Conservation (phyloP, 2,329 filamentous ascomycete species). For the Microcera coccophila region DNA sequence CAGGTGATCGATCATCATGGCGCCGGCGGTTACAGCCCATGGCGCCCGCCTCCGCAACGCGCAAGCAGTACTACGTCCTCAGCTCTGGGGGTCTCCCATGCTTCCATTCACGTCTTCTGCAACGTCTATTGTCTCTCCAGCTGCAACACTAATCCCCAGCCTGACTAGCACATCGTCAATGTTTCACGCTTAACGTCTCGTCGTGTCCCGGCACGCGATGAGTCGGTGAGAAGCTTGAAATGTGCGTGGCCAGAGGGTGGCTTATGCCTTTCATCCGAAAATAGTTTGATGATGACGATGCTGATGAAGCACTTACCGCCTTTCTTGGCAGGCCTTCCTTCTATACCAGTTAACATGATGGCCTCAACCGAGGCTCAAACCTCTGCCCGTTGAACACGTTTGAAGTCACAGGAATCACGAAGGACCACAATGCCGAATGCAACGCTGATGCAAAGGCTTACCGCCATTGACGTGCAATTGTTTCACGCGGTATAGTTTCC, state of each 20-base stretch:
- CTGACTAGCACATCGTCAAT: background rate
- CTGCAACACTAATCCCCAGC: background rate
- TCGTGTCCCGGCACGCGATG: background rate
- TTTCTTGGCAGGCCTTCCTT: background rate
- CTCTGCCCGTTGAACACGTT: background rate
- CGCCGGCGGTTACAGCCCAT: no score
- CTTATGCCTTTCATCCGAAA: background rate
- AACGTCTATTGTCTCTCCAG: no score
- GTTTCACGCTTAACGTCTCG: constrained; percentile 1
- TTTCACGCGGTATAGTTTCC: background rate
- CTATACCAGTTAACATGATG: background rate
- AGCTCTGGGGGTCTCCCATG: no score
- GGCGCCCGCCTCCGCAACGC: no score
- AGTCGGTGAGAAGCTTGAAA: background rate
- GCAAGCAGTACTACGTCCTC: no score
- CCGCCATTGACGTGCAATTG: constrained; percentile 10
- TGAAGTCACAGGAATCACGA: background rate
- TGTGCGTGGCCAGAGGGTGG: background rate
- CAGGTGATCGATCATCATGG: no score
- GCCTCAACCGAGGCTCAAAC: background rate
- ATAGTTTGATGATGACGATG: background rate
- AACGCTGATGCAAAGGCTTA: constrained; percentile 10
- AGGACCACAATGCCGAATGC: constrained; percentile 4
- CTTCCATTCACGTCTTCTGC: background rate
- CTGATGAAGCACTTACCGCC: background rate